A percentile compares a stretch with the other conserved stretches of the same genome.
These are phyloP conservation scores for Hypoxylon fragiforme DNA, from an alignment of 495 filamentous ascomycete genomes.

Conservation along the genomic window DNA sequence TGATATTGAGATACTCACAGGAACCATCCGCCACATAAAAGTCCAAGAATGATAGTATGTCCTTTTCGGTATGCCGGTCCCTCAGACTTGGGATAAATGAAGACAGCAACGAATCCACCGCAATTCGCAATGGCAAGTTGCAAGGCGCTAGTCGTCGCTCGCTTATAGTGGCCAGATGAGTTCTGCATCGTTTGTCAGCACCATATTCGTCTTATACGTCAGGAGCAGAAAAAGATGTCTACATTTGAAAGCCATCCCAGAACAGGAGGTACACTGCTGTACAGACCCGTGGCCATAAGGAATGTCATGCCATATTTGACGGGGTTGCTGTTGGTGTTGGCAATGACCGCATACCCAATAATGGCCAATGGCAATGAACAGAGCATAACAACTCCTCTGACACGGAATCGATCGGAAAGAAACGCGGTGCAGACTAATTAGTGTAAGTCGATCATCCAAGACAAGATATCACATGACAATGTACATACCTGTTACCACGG, in stretches of 20 bases:
- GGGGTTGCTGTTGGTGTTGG: slow-evolving; percentile 53
- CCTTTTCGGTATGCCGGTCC: slow-evolving; percentile 53
- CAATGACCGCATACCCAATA: slow-evolving; percentile 71
- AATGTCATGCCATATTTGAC: slow-evolving; percentile 78
- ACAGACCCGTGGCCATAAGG: slow-evolving; percentile 71
- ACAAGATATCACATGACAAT: slow-evolving; percentile 45
- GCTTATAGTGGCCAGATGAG: slow-evolving; percentile 51
- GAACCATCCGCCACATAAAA: slow-evolving; percentile 65
- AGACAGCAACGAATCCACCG: slow-evolving; percentile 58
- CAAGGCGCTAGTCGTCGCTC: slow-evolving; percentile 48
- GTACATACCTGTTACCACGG: slow-evolving; percentile 54
- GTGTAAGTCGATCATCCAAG: slow-evolving; percentile 5
- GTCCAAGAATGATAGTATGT: slow-evolving; percentile 61
- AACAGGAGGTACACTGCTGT: slow-evolving; percentile 73
- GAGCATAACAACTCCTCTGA: slow-evolving; percentile 49
- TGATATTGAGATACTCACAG: slow-evolving; percentile 53
- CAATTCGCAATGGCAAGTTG: slow-evolving; percentile 55
- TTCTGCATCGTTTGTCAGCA: slow-evolving; percentile 33
- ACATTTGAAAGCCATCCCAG: slow-evolving; percentile 67
- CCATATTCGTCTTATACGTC: too few species aligned
- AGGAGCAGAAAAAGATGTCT: too few species aligned
- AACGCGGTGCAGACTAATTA: slow-evolving; percentile 46
- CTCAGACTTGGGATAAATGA: slow-evolving; percentile 60
- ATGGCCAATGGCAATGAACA: slow-evolving; percentile 53
- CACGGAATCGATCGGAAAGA: slow-evolving; percentile 50